These are phyloP conservation scores for Picea abies DNA, from an alignment of 83 land plant species.

Conservation along the genomic window DNA sequence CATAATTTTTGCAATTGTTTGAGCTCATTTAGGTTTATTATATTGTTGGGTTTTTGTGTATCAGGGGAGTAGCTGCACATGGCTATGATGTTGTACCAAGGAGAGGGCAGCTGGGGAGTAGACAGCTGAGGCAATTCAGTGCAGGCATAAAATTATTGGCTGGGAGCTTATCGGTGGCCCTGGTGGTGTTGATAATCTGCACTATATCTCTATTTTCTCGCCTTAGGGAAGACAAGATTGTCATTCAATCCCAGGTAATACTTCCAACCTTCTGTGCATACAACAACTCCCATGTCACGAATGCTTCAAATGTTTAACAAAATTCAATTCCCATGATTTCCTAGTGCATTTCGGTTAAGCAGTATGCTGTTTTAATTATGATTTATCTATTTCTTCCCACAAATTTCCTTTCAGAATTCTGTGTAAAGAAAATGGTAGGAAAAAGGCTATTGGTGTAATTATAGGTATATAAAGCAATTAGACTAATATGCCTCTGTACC, in stretches of 20 bases:
- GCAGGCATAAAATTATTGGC: slow-evolving; percentile 18
- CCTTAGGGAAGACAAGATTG: slow-evolving; percentile 1
- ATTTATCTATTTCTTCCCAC: too few relatives aligned
- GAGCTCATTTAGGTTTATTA: neutral
- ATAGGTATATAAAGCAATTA: neutral
- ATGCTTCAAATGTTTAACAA: neutral
- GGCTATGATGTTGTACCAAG: slow-evolving; percentile 5
- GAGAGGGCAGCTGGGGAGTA: slow-evolving; percentile 20
- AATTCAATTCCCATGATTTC: neutral
- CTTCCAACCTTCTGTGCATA: neutral
- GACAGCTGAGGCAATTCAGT: slow-evolving; percentile 19
- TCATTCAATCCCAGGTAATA: slow-evolving; percentile 19
- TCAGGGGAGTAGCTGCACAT: neutral
- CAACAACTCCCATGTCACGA: neutral
- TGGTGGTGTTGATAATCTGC: slow-evolving; percentile 36
- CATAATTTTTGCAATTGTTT: neutral
- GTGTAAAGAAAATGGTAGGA: neutral
- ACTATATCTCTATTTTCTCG: slow-evolving; percentile 26
- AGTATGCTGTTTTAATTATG: too few relatives aligned
- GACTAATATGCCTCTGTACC: neutral
- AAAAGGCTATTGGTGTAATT: neutral
- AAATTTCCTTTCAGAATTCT: too few relatives aligned
- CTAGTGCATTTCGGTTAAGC: neutral
- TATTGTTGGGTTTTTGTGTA: neutral
- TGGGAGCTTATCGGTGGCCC: slow-evolving; percentile 30